Conservation (phyloP, 2,329 filamentous ascomycete species). For the Graphilbum sp. region DNA sequence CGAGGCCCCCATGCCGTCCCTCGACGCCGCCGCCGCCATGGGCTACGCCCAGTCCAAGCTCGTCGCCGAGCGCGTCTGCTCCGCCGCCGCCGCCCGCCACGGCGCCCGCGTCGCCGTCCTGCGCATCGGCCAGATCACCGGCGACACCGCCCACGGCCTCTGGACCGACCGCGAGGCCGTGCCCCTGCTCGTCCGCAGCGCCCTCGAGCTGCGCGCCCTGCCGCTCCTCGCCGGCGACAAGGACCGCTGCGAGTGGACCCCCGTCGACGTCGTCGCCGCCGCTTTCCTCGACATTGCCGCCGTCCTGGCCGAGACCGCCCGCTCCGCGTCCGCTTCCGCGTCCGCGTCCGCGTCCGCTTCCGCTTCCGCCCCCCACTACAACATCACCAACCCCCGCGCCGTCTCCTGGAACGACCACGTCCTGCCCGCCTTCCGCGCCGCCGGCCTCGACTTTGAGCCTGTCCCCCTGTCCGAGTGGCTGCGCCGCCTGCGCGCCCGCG, state of each 20-base stretch:
- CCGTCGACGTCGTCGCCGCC: slow-evolving; percentile 26
- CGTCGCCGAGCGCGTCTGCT: slow-evolving; percentile 7
- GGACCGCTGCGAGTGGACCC: slow-evolving; percentile 22
- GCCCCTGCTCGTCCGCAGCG: slow-evolving; percentile 31
- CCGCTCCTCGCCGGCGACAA: slow-evolving; percentile 25
- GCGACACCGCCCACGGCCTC: slow-evolving; percentile 26
- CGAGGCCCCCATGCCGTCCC: slow-evolving; percentile 2
- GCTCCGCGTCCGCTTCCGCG: too few relatives aligned
- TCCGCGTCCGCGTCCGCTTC: too few relatives aligned
- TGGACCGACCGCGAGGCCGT: slow-evolving; percentile 37
- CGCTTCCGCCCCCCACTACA: slow-evolving; percentile 25
- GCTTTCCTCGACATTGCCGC: slow-evolving; percentile 20
- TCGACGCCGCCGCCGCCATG: background rate
- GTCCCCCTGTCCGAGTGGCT: slow-evolving; percentile 26
- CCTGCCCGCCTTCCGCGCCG: slow-evolving; percentile 26
- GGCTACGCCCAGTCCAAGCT: slow-evolving; percentile 8
- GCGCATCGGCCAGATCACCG: slow-evolving; percentile 34
- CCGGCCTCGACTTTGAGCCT: slow-evolving; percentile 26
- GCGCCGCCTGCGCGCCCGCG: slow-evolving; percentile 1
- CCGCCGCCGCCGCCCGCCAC: slow-evolving; percentile 4
- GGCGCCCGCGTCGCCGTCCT: slow-evolving; percentile 17
- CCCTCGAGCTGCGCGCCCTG: slow-evolving; percentile 24
- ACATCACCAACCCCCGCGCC: slow-evolving; percentile 29
- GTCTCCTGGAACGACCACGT: slow-evolving; percentile 35
- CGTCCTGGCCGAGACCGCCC: too few relatives aligned